phyloP scores from a whole-genome alignment of 345 rosid species.

The Salix suchowensis region DNA sequence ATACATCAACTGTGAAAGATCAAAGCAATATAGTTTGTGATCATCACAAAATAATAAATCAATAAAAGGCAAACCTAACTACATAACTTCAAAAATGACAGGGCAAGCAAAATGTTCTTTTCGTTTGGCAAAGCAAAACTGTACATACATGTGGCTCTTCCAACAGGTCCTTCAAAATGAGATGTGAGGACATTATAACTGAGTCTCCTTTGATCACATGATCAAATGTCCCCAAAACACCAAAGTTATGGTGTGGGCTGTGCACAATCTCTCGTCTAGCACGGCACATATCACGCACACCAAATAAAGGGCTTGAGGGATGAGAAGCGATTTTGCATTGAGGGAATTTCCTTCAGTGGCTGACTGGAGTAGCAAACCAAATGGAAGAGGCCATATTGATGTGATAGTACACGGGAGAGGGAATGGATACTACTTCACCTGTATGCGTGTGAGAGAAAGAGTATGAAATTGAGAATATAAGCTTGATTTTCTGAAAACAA shows the following conservation, averaged over 20 bases:
- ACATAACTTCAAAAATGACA: slow-evolving; percentile 3
- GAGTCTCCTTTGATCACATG: slow-evolving; percentile 44
- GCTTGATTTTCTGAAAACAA: not conserved
- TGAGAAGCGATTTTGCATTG: slow-evolving; percentile 34
- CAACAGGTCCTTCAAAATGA: slow-evolving; percentile 70
- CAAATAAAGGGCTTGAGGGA: slow-evolving; percentile 51
- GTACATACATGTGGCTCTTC: slow-evolving; percentile 75
- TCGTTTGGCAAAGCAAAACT: not conserved
- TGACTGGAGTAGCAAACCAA: slow-evolving; percentile 80
- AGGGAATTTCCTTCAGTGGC: slow-evolving; percentile 47
- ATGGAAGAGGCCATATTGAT: slow-evolving; percentile 93
- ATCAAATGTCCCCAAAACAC: slow-evolving; percentile 37
- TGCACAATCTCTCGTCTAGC: slow-evolving; percentile 61
- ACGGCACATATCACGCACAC: slow-evolving; percentile 47
- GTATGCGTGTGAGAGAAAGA: not conserved
- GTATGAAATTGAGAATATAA: not conserved
- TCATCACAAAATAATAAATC: not conserved
- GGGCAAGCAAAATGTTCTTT: not conserved
- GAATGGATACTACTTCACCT: slow-evolving; percentile 81
- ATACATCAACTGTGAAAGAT: slow-evolving; percentile 51
- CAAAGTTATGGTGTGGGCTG: slow-evolving; percentile 41
- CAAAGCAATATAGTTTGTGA: slow-evolving; percentile 8
- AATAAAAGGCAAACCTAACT: not conserved
- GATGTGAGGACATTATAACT: slow-evolving; percentile 54
- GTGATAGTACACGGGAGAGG: slow-evolving; percentile 56